Percentiles rank a stretch among this genome's conserved stretches.
Evolutionary conservation across 2,329 filamentous ascomycete genomes (phyloP).

Genomic region (Sordariomycetes sp.): DNA sequence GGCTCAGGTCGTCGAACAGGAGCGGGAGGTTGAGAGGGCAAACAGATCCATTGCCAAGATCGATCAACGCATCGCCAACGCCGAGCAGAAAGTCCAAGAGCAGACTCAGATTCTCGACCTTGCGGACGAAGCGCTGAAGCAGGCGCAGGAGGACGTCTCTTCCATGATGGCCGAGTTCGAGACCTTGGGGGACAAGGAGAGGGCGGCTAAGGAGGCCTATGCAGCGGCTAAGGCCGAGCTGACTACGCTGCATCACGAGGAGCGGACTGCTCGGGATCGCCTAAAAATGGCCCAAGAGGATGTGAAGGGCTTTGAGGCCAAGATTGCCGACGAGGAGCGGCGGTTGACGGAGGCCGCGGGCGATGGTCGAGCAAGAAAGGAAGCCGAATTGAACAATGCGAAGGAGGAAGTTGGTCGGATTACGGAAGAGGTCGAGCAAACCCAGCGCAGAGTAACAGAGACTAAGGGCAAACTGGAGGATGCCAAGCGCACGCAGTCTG

Average conservation of each 20-base stretch:
- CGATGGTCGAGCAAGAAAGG: slow-evolving; percentile 50
- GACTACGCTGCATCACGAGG: slow-evolving; percentile 41
- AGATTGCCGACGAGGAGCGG: slow-evolving; percentile 40
- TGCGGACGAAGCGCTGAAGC: slow-evolving; percentile 28
- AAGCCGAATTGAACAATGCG: slow-evolving; percentile 30
- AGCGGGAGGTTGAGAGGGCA: slow-evolving; percentile 32
- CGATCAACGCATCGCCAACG: slow-evolving; percentile 13
- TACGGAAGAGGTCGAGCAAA: slow-evolving; percentile 11
- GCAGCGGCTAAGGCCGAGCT: slow-evolving; percentile 39
- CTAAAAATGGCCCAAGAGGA: slow-evolving; percentile 38
- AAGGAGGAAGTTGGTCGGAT: slow-evolving; percentile 25
- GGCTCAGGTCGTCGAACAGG: slow-evolving; percentile 71
- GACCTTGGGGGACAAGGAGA: slow-evolving; percentile 25
- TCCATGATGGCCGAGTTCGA: slow-evolving; percentile 30
- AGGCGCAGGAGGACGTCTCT: slow-evolving; percentile 23
- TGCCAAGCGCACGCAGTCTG: neutral
- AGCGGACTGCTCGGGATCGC: slow-evolving; percentile 49
- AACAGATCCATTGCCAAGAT: slow-evolving; percentile 15
- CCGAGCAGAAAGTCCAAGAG: slow-evolving; percentile 17
- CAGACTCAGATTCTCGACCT: slow-evolving; percentile 35
- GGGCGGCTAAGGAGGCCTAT: slow-evolving; percentile 28
- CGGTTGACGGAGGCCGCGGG: slow-evolving; percentile 58
- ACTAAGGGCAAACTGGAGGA: neutral
- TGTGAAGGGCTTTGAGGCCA: slow-evolving; percentile 27
- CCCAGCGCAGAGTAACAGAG: neutral